A percentile compares a stretch with the other conserved stretches of the same genome.
Conservation (phyloP, 2,329 filamentous ascomycete genomes). For the Ceratocystis cacaofunesta region DNA sequence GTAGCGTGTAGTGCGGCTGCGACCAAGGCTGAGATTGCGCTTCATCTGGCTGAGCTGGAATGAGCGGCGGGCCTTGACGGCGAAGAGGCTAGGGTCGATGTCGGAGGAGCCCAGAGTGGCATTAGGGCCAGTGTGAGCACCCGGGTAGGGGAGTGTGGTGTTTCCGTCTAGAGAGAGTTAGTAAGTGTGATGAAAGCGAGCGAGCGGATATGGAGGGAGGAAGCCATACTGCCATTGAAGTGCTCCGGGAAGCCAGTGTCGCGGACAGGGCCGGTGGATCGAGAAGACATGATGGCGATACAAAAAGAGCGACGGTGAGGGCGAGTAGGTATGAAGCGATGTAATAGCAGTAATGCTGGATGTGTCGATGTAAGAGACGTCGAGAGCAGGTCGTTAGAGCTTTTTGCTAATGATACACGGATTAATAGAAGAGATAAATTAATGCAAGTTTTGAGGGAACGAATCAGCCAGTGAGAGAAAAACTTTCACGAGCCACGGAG, state of each 20-base stretch:
- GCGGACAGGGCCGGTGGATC: constrained; percentile 21
- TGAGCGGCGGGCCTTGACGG: constrained; percentile 31
- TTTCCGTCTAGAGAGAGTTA: constrained; percentile 31
- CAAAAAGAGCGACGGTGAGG: background rate
- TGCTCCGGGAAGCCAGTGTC: constrained; percentile 40
- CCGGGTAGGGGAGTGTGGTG: constrained; percentile 47
- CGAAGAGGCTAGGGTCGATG: constrained; percentile 29
- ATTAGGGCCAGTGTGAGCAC: constrained; percentile 41
- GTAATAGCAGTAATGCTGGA: too few species aligned
- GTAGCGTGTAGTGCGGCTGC: constrained; percentile 10
- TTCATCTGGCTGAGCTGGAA: constrained; percentile 30
- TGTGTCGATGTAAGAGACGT: too few species aligned
- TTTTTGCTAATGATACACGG: too few species aligned
- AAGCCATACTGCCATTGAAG: constrained; percentile 31
- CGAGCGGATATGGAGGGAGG: background rate
- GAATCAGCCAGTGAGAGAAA: too few species aligned
- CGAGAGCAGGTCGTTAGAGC: too few species aligned
- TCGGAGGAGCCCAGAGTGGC: constrained; percentile 43
- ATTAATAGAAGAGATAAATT: too few species aligned
- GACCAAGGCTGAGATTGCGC: constrained; percentile 27
- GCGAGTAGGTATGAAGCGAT: background rate
- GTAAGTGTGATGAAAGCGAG: background rate
- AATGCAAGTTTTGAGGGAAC: too few species aligned
- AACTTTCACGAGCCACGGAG: too few species aligned
- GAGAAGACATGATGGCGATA: constrained; percentile 18